A percentile compares a stretch with the other conserved stretches of the same genome.
These are phyloP conservation scores for Tylopilus orsonianus DNA, from an alignment of 1,284 basidiomycete genomes.

Conservation along the genomic window DNA sequence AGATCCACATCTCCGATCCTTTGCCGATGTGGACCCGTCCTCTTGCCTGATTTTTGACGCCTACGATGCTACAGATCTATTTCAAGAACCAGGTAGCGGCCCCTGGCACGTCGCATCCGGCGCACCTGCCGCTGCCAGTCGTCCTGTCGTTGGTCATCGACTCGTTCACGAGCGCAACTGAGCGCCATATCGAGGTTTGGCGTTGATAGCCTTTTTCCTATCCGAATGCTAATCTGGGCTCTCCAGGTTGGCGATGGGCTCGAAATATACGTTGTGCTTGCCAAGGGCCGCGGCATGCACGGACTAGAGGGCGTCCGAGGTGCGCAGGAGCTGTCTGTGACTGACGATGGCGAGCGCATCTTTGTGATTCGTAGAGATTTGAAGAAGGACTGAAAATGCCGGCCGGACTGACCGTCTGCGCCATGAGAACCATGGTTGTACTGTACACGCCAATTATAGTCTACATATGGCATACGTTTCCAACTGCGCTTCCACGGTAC, in stretches of 20 bases:
- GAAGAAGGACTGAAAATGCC: constrained; percentile 57
- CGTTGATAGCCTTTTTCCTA: constrained; percentile 8
- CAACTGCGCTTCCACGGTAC: too few species aligned
- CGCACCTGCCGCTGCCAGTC: constrained; percentile 76
- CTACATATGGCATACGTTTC: too few species aligned
- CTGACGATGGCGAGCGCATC: constrained; percentile 64
- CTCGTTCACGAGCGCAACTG: constrained; percentile 90
- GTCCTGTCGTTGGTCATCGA: constrained; percentile 89
- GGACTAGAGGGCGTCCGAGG: constrained; percentile 60
- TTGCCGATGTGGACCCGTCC: constrained; percentile 46
- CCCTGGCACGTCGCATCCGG: constrained; percentile 67
- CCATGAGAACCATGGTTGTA: neutral
- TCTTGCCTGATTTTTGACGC: constrained; percentile 2
- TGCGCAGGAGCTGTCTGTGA: constrained; percentile 60
- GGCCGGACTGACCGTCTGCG: neutral
- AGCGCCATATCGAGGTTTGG: constrained; percentile 90
- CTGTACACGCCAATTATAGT: neutral
- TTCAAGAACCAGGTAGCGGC: constrained; percentile 88
- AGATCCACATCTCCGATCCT: constrained; percentile 39
- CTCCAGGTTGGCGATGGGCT: constrained; percentile 88
- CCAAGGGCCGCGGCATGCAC: constrained; percentile 62
- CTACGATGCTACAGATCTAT: constrained; percentile 68
- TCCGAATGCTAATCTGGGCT: constrained; percentile 15
- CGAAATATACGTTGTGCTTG: constrained; percentile 85
- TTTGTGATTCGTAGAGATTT: constrained; percentile 73